Base-by-base conservation (phyloP, 2,329 filamentous ascomycete genomes). In the Penicillium sclerotiorum region DNA sequence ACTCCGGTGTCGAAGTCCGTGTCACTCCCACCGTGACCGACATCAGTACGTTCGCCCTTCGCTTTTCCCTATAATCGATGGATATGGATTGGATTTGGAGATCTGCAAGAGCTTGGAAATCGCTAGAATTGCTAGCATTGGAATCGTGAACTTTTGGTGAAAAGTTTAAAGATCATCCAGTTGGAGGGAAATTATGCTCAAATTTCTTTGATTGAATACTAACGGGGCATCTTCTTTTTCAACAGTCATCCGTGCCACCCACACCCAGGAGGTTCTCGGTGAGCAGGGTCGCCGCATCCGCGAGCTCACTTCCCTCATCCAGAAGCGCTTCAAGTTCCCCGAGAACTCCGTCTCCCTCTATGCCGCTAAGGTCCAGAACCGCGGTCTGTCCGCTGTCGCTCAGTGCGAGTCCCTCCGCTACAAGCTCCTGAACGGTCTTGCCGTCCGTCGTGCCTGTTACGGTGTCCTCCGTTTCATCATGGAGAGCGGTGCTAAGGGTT, bases 301-400 rank as follows among this genome's bases (percentile, higher is more conserved):
- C 79, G 94, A 99, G 86, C 91, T 99, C 80, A 99, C 94, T 77
- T 96, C 91, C 73, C 88, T 99, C 77, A 99, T 99, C 85, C 95
- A 99, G 85, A 97, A 99, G 89, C 92, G 94, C 76, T 99, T 99
- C 90, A 96, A 96, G 86, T 99, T 99, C 88, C 93, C 94, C 80
- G 93, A 97, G 84, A 97, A 97, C 89, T 95, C 89, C 69, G 94
- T 99, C 77, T 97, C 94, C 65, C 91, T 99, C 74, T 99, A 99
- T 80, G 94, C 94, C 81, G 95, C 94, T 80, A 99, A 99, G 88
- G 94, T 99, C 75, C 94, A 97, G 86, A 97, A 96, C 85, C 93
- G 94, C 77, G 94, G 94, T 89, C 92, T 99, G 67, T 97, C 93
- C 72, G 94, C 94, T 75, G 94, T 99, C 80, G 94, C 94, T 73